phyloP scores from a whole-genome alignment of 176 grass and related monocot genomes.

The Areca catechu region DNA sequence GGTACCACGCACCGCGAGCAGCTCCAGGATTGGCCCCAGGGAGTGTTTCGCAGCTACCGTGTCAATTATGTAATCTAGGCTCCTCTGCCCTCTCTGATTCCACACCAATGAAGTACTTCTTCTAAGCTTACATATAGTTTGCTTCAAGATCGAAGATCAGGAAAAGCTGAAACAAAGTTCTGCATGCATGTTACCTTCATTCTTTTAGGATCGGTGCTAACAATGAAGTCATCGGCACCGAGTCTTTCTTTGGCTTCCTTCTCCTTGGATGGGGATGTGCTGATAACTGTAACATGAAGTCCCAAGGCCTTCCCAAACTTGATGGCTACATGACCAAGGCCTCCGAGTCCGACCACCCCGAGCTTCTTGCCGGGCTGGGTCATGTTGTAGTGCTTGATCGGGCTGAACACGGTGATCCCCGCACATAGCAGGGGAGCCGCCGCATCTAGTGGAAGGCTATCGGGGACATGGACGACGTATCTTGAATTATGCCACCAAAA shows the following conservation, averaged over 20 bases:
- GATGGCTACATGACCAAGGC: constrained; percentile 56
- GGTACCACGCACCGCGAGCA: constrained; percentile 65
- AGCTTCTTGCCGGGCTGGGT: constrained; percentile 33
- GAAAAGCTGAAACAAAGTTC: too few relatives aligned
- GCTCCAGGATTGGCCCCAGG: constrained; percentile 57
- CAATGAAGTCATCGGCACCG: constrained; percentile 42
- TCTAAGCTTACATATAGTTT: too few relatives aligned
- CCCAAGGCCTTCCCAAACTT: constrained; percentile 78
- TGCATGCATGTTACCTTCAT: constrained; percentile 35
- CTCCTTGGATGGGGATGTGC: constrained; percentile 67
- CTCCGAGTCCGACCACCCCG: constrained; percentile 56
- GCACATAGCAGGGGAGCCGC: constrained; percentile 57
- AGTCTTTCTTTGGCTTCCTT: constrained; percentile 46
- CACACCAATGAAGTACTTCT: too few relatives aligned
- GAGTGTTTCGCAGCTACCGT: constrained; percentile 67
- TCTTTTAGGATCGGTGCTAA: constrained; percentile 40
- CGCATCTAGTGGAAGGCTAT: constrained; percentile 42
- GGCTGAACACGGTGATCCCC: constrained; percentile 61
- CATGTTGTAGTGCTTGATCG: constrained; percentile 72
- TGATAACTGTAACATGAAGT: constrained; percentile 43
- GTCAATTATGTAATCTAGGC: constrained; percentile 70
- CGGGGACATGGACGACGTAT: constrained; percentile 51
- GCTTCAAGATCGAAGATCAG: too few relatives aligned
- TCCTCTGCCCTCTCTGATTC: constrained; percentile 28
- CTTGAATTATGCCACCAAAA: background rate